Base-by-base conservation (phyloP, 73 alveolate species). In the Paramecium primaurelia region DNA sequence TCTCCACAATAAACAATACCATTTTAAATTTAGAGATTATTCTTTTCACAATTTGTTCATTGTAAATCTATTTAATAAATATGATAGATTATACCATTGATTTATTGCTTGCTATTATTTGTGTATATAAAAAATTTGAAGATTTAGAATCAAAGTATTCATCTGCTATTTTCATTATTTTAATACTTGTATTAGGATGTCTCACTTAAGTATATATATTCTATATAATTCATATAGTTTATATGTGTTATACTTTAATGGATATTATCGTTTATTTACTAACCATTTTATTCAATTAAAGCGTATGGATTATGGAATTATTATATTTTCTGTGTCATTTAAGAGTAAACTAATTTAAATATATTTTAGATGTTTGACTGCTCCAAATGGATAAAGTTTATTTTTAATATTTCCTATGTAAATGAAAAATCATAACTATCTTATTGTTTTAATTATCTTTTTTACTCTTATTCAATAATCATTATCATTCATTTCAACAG, bases 251-350 rank as follows among this genome's bases (percentile, higher is more conserved):
- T 64, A 14, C 84, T 64, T 1, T 64, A 28, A 64, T 64, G 18
- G 18, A n/a, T 28, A 64, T 28, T 64, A 64, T 64, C 84, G 7
- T 64, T 12, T 64, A 14, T 64, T 11, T 64, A 64, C 47, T 28
- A 25, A 28, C 84, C 84, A 22, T 14, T 64, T 64, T 64, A 64
- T 64, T 64, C 45, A 28, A 28, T n/a, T 64, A 11, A 28, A 64
- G 84, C 84, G 7, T 64, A 64, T 26, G 84, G 84, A 25, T 64
- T 64, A 64, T 64, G 84, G 84, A 64, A 64, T 64, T 64, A 32
- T 6, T 28, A 32, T 12, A 28, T 34, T 14, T 64, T 64, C 26
- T 64, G 42, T 7, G 28, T 64, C 16, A 28, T 64, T 9, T 64
- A 28, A 28, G 84, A 64, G 84, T 64, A 64, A 2, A 14, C 16